phyloP scores from a whole-genome alignment of 2,329 filamentous ascomycete genomes.

The Colletotrichum simmondsii region DNA sequence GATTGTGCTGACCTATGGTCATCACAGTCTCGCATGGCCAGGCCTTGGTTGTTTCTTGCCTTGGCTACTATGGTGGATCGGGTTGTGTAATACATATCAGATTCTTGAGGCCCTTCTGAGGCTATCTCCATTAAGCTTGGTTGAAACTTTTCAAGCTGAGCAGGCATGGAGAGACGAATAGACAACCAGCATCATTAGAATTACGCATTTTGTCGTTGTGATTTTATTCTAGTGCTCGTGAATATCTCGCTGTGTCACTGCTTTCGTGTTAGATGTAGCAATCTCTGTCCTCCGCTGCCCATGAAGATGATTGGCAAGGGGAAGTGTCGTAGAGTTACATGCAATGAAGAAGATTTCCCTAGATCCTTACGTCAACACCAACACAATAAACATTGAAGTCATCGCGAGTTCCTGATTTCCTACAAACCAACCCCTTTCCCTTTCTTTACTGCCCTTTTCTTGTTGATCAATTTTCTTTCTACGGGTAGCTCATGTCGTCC shows the following conservation, averaged over 20 bases:
- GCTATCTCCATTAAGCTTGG: neutral
- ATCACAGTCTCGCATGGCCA: neutral
- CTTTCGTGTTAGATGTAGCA: neutral
- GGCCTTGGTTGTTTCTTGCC: constrained; percentile 13
- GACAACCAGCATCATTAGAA: constrained; percentile 10
- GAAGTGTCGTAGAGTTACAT: neutral
- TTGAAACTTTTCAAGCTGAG: neutral
- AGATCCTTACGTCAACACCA: neutral
- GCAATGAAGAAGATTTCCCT: neutral
- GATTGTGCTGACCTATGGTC: neutral
- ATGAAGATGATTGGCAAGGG: neutral
- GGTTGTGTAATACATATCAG: constrained; percentile 12
- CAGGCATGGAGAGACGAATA: constrained; percentile 5
- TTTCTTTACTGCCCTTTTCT: neutral
- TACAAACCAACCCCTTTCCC: neutral
- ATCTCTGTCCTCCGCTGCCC: neutral
- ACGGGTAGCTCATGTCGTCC: neutral
- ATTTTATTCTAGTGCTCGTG: neutral
- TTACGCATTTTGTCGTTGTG: neutral
- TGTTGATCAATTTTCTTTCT: neutral
- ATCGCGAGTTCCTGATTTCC: neutral
- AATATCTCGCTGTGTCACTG: neutral
- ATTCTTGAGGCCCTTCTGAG: constrained; percentile 5
- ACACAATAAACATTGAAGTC: too few relatives aligned
- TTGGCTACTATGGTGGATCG: constrained; percentile 16